Conservation (phyloP, 139 green algal species). For the Asterochloris erici region DNA sequence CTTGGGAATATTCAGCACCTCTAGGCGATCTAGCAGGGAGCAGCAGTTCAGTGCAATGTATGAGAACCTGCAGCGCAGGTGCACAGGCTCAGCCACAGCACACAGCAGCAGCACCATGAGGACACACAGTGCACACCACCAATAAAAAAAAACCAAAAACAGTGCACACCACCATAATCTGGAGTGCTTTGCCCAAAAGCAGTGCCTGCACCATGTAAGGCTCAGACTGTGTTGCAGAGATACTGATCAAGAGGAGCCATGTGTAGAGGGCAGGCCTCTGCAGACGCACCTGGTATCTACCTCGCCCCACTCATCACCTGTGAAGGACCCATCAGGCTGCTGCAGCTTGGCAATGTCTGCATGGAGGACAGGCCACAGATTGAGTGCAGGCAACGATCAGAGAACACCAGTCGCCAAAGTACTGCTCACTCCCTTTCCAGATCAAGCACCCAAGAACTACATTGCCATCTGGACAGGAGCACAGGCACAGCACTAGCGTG, state of each 20-base stretch:
- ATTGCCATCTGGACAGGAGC: too few relatives aligned
- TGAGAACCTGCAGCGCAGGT: constrained; percentile 63
- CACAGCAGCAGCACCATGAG: too few relatives aligned
- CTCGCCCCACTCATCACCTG: constrained; percentile 94
- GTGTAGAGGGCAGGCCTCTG: not conserved
- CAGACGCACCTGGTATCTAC: constrained; percentile 81
- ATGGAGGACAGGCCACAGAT: not conserved
- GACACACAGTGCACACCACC: too few relatives aligned
- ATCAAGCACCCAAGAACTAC: too few relatives aligned
- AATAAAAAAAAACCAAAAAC: not conserved
- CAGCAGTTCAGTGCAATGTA: constrained; percentile 88
- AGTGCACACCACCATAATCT: not conserved
- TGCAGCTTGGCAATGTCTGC: constrained; percentile 81
- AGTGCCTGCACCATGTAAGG: not conserved
- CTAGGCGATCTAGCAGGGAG: constrained; percentile 54
- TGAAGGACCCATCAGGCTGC: constrained; percentile 88
- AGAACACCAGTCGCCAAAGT: too few relatives aligned
- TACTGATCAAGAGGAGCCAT: too few relatives aligned
- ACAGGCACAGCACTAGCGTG: too few relatives aligned
- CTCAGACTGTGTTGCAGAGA: too few relatives aligned
- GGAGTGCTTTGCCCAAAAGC: not conserved
- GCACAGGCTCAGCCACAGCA: too few relatives aligned
- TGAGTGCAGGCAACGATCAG: too few relatives aligned
- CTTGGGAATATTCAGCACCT: constrained; percentile 63
- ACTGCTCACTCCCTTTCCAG: too few relatives aligned